phyloP scores from a whole-genome alignment of 2,329 filamentous ascomycete genomes.

The Thyridium curvatum region DNA sequence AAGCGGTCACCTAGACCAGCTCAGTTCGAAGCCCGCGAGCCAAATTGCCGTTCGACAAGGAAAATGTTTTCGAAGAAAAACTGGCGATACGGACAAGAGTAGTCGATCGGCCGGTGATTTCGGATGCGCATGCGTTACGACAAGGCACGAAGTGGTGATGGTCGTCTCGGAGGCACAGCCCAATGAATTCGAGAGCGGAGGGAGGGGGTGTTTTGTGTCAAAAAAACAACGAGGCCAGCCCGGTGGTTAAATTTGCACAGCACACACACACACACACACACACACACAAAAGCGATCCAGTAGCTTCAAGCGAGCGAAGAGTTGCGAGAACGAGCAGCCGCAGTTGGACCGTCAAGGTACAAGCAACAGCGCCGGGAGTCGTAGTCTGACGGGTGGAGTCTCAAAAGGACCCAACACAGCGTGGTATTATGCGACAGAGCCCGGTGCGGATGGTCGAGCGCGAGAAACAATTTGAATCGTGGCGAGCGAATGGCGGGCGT shows the following conservation, averaged over 20 bases:
- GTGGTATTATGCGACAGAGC: neutral
- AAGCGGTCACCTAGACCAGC: too few species aligned
- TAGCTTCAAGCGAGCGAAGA: slow-evolving; percentile 17
- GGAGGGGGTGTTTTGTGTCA: slow-evolving; percentile 3
- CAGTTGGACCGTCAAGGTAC: slow-evolving; percentile 16
- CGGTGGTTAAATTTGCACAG: slow-evolving; percentile 17
- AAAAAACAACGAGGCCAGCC: slow-evolving; percentile 21
- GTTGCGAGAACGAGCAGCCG: slow-evolving; percentile 7
- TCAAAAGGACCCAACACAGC: too few species aligned
- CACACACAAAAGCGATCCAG: slow-evolving; percentile 9
- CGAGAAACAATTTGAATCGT: slow-evolving; percentile 21
- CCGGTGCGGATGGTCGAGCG: slow-evolving; percentile 4
- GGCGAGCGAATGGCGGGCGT: slow-evolving; percentile 13
- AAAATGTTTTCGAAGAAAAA: slow-evolving; percentile 1
- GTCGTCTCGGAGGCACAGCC: slow-evolving; percentile 11
- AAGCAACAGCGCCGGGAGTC: slow-evolving; percentile 8
- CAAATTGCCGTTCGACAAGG: neutral
- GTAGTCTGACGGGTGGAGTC: neutral
- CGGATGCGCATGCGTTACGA: slow-evolving; percentile 1
- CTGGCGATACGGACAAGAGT: neutral
- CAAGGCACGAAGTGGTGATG: neutral
- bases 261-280: slow-evolving; percentile 2
- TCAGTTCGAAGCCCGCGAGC: too few species aligned
- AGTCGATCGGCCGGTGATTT: neutral
- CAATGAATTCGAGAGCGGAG: slow-evolving; percentile 4